Evolutionary conservation across 1,284 basidiomycete species (phyloP), one percentile per base, ranked within the genome.

Genomic region (Caloboletus inedulis): DNA sequence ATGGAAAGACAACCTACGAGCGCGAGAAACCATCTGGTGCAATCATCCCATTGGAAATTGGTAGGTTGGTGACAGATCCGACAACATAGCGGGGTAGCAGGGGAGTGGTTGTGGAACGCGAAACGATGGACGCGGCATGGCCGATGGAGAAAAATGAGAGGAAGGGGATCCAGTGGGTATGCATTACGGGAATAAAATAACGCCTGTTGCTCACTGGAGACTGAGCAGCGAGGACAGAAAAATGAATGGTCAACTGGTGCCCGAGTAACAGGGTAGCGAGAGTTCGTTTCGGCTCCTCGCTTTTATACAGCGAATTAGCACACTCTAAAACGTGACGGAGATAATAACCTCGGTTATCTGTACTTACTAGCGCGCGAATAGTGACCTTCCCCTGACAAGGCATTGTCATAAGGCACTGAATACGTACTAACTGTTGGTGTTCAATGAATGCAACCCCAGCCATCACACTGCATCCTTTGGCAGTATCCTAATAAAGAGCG

Each of bases 11-110:
- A 35, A 61, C 65, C 18, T 52, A 76, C 70, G 62, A 65, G 37
- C 74, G 72, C 47, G 50, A 43, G 52, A 69, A 74, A 25, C 76
- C 76, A 64, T 77, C 75, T 4, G 75, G 76, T 8, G 69, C 51
- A 42, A 77, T 64, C 30, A 60, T 53, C 16, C 43, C 49, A 51
- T 77, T 77, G 19, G 59, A 60, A 21, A 77, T 70, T 19, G 63
- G 56, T 6, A 76, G 27, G 41, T 66, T 59, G n/a, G 62, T 61
- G 23, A 49, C 51, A 7, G 73, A 63, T 18, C 70, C 72, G 27
- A 74, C 51, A 25, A 27, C 34, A 21, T 49, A 19, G 3, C 27
- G 18, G 7, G 8, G 23, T 29, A 30, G 36, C 21, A 49, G 49
- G 18, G 59, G 37, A n/a, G 8, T 40, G 2, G 43, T 16, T 33